Conservation (phyloP, 23 red algal species). For the Gracilaria domingensis region DNA sequence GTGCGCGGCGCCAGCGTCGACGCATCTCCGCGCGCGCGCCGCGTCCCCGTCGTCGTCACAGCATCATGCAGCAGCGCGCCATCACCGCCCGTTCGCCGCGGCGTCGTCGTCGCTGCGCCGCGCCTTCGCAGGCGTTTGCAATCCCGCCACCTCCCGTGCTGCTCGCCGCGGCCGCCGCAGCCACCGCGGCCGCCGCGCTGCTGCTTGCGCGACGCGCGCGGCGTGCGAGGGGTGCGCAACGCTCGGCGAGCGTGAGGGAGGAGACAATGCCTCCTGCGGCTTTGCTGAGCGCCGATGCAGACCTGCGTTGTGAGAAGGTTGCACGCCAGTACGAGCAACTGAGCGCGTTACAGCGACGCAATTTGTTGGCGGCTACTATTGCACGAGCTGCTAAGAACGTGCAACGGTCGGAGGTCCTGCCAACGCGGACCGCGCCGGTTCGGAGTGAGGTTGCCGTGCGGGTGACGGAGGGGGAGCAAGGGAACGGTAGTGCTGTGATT, state of each 20-base stretch:
- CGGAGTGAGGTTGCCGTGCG: neutral
- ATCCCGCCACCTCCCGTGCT: constrained; percentile 17
- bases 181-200: constrained; percentile 19
- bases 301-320: neutral
- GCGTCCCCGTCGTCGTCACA: neutral
- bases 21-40: neutral
- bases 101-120: constrained; percentile 3
- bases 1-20: too few species aligned
- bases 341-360: constrained; percentile 23
- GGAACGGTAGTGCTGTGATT: neutral
- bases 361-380: constrained; percentile 27
- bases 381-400: neutral
- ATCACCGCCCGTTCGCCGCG: neutral
- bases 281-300: constrained; percentile 9
- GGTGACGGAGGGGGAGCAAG: neutral
- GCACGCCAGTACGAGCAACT: constrained; percentile 16
- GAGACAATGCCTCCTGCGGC: neutral
- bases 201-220: constrained; percentile 8
- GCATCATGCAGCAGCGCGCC: neutral
- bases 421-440: too few species aligned
- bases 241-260: neutral
- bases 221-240: neutral
- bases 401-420: neutral
- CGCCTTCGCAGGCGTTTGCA: neutral
- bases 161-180: constrained; percentile 3